Evolutionary conservation across 148 eudicot species (phyloP), one percentile per base, ranked within the genome.

Genomic region (Cornus kousa): DNA sequence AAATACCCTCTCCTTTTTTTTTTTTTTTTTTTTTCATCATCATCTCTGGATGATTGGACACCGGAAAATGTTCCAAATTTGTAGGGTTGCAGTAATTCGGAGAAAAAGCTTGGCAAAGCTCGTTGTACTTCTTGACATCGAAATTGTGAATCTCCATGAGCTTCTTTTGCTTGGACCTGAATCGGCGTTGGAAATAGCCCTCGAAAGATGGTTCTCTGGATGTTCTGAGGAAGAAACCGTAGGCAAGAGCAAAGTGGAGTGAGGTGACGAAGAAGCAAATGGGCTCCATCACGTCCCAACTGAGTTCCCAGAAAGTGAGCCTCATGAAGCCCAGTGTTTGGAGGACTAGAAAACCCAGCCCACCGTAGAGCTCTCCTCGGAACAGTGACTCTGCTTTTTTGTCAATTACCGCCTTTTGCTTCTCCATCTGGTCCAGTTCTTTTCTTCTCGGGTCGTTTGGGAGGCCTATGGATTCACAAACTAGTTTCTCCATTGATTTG

Each of bases 281-380:
- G 73, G 96, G 96, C 84, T 91, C 96, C 96, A 91, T 91, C 64
- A 91, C 96, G 72, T 91, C 96, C 96, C 96, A 91, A 46, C 73
- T 87, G 0, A 91, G 86, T 60, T 91, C 96, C 93, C 96, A 91
- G 60, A 91, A 90, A 2, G 96, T 91, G 0, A 91, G 89, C 88
- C 96, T 91, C 93, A 91, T 91, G 68, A 87, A 91, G 71, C 86
- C 96, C 85, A 83, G n/a, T 23, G 90, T 90, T 79, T 91, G 96
- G 9, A 84, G 33, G 46, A 82, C 69, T 39, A 88, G 4, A 40
- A 85, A 85, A 81, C 90, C 96, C 83, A 91, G 82, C 80, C 96
- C 96, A 80, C 81, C 69, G 50, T 85, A 91, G n/a, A 91, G 87
- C 65, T 91, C 96, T 3, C 68, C 55, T 59, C 71, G 84, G 2